These are phyloP conservation scores for Ophiobolus disseminans DNA, from an alignment of 2,329 filamentous ascomycete genomes.

Conservation along the genomic window DNA sequence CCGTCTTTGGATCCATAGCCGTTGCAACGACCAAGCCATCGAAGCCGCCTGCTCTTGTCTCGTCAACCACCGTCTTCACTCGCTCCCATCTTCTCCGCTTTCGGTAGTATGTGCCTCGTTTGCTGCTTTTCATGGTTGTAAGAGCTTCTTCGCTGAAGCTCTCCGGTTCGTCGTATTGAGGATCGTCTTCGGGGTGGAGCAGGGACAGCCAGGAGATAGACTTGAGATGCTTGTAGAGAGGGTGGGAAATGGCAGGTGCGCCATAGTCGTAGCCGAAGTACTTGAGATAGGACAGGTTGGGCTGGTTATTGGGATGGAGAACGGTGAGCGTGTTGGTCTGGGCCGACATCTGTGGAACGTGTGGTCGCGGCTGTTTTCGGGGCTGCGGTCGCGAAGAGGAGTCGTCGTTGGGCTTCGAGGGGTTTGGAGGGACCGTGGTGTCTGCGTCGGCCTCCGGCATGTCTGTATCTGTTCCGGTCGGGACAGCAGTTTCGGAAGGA, in stretches of 20 bases:
- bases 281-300: conserved; percentile 84
- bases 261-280: conserved; percentile 87
- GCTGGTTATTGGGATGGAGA: conserved; percentile 81
- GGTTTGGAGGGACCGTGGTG: conserved; percentile 6
- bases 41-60: conserved; percentile 77
- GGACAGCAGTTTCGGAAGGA: conserved; percentile 6
- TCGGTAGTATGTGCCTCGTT: conserved; percentile 83
- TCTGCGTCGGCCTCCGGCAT: conserved; percentile 27
- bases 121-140: conserved; percentile 77
- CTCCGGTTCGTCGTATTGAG: conserved; percentile 74
- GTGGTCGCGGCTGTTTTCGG: conserved; percentile 39
- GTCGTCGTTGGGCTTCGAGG: conserved; percentile 5
- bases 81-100: conserved; percentile 85
- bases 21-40: conserved; percentile 83
- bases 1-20: conserved; percentile 78
- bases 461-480: conserved; percentile 19
- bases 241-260: conserved; percentile 69
- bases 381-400: conserved; percentile 27
- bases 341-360: conserved; percentile 66
- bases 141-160: conserved; percentile 67
- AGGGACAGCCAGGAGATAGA: conserved; percentile 92
- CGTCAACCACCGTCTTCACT: conserved; percentile 74
- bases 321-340: conserved; percentile 79
- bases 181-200: conserved; percentile 76
- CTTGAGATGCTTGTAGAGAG: conserved; percentile 81